A percentile compares a stretch with the other conserved stretches of the same genome.
Conservation (phyloP, 192 early-diverging fungal species). For the Coemansia sp. region DNA sequence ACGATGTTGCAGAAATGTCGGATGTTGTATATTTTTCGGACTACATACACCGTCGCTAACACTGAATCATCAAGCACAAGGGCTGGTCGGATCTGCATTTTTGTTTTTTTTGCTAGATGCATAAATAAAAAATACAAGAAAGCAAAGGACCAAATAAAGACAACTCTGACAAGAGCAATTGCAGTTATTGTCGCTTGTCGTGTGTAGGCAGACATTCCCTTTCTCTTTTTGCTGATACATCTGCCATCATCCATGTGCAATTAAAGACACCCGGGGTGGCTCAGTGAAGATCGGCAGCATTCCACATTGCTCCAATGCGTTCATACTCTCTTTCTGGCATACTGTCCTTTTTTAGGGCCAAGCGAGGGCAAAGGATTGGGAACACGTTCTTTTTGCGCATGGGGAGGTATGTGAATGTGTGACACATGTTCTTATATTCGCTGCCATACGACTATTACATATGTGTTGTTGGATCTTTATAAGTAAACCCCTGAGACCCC, state of each 20-base stretch:
- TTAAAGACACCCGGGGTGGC: background rate
- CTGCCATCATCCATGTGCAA: background rate
- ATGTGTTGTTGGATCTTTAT: background rate
- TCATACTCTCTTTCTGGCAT: background rate
- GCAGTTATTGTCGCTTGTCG: too few relatives aligned
- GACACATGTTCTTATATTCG: background rate
- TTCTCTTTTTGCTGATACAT: too few relatives aligned
- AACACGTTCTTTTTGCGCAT: background rate
- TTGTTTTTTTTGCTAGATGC: background rate
- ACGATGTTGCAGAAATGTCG: constrained; percentile 91
- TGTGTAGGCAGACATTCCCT: too few relatives aligned
- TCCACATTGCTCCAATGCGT: background rate
- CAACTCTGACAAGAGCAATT: background rate
- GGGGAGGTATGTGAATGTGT: background rate
- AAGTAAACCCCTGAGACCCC: background rate
- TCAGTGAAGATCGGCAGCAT: constrained; percentile 3
- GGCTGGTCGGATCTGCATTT: background rate
- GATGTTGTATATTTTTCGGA: constrained; percentile 87
- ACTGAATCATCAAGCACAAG: background rate
- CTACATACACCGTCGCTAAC: constrained; percentile 50
- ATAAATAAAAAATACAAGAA: background rate
- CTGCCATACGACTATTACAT: background rate
- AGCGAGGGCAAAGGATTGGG: constrained; percentile 1
- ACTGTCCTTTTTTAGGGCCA: background rate
- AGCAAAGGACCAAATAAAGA: background rate